These are phyloP conservation scores for Eremochloa ophiuroides DNA, from an alignment of 176 grass and related monocot genomes.

Conservation along the genomic window DNA sequence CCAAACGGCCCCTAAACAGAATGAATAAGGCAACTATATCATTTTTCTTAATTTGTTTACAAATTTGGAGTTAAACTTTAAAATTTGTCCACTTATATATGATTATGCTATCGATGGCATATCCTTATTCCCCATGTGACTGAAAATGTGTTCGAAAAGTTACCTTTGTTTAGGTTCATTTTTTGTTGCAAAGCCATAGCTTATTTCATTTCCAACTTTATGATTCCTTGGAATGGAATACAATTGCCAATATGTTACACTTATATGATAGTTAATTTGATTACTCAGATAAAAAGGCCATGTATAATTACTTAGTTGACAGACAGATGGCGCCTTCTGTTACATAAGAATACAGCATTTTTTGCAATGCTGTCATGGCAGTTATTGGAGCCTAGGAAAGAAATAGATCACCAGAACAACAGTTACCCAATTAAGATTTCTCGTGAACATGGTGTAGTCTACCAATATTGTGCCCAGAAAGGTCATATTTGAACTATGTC, in stretches of 20 bases:
- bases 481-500: constrained; percentile 15
- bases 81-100: not conserved
- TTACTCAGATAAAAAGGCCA: not conserved
- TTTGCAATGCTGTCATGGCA: not conserved
- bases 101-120: not conserved
- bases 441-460: not conserved
- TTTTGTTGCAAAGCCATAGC: not conserved
- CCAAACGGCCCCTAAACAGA: too few species aligned
- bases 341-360: not conserved
- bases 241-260: not conserved
- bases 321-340: not conserved
- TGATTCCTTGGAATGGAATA: not conserved
- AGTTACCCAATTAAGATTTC: constrained; percentile 1
- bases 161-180: constrained; percentile 19
- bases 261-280: not conserved
- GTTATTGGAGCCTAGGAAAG: constrained; percentile 15
- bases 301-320: constrained; percentile 3
- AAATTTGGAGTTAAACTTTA: not conserved
- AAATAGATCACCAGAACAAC: constrained; percentile 14
- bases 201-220: not conserved
- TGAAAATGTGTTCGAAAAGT: not conserved
- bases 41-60: not conserved
- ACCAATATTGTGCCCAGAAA: constrained; percentile 16
- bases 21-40: not conserved
- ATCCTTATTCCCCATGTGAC: not conserved